Evolutionary conservation across 148 eudicot genomes (phyloP).

Genomic region (Bassia scoparia): DNA sequence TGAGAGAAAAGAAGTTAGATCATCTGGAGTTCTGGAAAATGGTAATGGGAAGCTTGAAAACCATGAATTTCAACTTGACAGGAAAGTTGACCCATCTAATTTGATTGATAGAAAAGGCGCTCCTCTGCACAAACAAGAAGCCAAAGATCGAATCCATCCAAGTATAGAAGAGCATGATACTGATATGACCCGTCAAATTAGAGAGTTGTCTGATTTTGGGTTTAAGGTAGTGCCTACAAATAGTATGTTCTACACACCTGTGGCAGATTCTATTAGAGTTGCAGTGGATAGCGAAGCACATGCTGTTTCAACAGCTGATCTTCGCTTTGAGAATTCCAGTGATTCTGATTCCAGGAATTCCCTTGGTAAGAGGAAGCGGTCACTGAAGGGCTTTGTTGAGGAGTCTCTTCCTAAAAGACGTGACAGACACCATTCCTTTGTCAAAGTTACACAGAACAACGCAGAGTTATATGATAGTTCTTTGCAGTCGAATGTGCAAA

Average conservation of each 20-base stretch:
- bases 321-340: conserved; percentile 26
- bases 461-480: conserved; percentile 31
- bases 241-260: conserved; percentile 32
- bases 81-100: conserved; percentile 32
- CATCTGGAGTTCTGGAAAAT: conserved; percentile 36
- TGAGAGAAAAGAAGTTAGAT: conserved; percentile 32
- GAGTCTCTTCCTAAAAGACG: conserved; percentile 47
- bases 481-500: conserved; percentile 38
- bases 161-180: conserved; percentile 38
- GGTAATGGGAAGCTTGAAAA: conserved; percentile 44
- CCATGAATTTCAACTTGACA: conserved; percentile 35
- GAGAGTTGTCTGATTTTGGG: conserved; percentile 54
- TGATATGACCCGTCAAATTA: conserved; percentile 35
- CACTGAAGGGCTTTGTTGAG: conserved; percentile 34
- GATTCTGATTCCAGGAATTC: conserved; percentile 33
- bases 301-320: conserved; percentile 30
- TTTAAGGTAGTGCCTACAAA: conserved; percentile 35
- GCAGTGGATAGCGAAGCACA: conserved; percentile 30
- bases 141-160: conserved; percentile 33
- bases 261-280: conserved; percentile 33
- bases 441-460: conserved; percentile 41
- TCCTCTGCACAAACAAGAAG: conserved; percentile 26
- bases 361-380: conserved; percentile 41
- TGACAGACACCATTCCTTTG: conserved; percentile 44
- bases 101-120: conserved; percentile 31